Evolutionary conservation across 306 rosid species (phyloP).

Genomic region (Rubus parviflorus): DNA sequence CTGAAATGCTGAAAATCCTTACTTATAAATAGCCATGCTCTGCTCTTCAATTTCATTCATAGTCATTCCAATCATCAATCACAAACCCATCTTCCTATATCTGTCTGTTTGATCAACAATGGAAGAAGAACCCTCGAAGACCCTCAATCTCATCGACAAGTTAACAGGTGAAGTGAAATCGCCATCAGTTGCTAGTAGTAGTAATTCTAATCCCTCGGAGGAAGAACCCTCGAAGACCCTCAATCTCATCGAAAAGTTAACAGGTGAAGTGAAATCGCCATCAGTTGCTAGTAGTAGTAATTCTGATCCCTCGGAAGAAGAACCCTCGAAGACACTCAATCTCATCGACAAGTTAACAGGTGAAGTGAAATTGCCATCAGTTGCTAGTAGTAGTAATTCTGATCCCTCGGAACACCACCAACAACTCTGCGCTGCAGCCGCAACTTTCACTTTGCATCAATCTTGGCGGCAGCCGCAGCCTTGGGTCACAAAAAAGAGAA

Average conservation of each 20-base stretch:
- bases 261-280: not conserved
- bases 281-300: not conserved
- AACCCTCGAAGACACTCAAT: not conserved
- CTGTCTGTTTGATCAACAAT: not conserved
- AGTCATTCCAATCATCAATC: not conserved
- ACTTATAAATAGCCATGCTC: not conserved
- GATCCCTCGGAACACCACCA: slow-evolving; percentile 1
- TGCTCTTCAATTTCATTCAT: not conserved
- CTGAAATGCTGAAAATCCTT: not conserved
- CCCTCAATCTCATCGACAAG: slow-evolving; percentile 1
- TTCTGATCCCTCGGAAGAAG: too few relatives aligned
- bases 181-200: not conserved
- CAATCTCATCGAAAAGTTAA: not conserved
- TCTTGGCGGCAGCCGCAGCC: not conserved
- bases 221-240: not conserved
- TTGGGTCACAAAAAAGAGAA: not conserved
- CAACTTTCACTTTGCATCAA: not conserved
- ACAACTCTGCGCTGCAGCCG: not conserved
- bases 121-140: not conserved
- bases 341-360: not conserved
- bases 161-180: not conserved
- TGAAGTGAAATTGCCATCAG: not conserved
- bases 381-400: not conserved
- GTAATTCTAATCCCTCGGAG: not conserved
- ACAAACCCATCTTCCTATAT: not conserved